Evolutionary conservation across 768 basidiomycete genomes (phyloP).

Genomic region (Suillus luteus): DNA sequence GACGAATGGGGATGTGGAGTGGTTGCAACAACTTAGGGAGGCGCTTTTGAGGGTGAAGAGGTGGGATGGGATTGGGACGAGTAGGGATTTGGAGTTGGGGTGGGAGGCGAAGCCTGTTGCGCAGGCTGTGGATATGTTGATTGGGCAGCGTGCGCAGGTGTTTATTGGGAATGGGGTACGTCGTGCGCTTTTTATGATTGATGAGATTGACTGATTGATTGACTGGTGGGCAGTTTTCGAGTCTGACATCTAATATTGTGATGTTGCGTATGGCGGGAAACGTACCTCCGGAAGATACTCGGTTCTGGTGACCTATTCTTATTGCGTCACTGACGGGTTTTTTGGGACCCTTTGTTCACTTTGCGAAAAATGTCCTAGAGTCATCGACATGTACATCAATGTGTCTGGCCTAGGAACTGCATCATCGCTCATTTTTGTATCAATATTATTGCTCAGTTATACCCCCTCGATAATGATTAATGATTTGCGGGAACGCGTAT

Average conservation of each 20-base stretch:
- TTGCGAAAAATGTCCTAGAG: neutral
- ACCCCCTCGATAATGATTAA: neutral
- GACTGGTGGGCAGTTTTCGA: constrained; percentile 42
- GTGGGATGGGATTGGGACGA: constrained; percentile 55
- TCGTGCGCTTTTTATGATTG: constrained; percentile 15
- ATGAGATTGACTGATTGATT: neutral
- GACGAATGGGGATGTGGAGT: constrained; percentile 59
- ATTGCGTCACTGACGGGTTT: neutral
- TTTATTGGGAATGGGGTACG: constrained; percentile 74
- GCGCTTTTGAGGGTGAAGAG: constrained; percentile 38
- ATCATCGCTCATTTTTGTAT: neutral
- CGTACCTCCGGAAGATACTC: constrained; percentile 37
- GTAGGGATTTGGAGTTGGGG: constrained; percentile 52
- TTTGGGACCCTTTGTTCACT: neutral
- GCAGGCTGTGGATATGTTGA: constrained; percentile 69
- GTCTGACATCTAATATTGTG: constrained; percentile 49
- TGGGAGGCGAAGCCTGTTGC: constrained; percentile 59
- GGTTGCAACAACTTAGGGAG: constrained; percentile 47
- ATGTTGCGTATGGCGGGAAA: constrained; percentile 44
- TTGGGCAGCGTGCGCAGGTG: constrained; percentile 61
- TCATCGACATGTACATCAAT: neutral
- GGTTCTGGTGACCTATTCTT: constrained; percentile 40
- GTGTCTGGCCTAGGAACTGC: neutral
- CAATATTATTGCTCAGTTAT: neutral
- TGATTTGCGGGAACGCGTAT: neutral